Evolutionary conservation across 2,329 filamentous ascomycete genomes (phyloP).

Genomic region (Sclerotinia spermophila): DNA sequence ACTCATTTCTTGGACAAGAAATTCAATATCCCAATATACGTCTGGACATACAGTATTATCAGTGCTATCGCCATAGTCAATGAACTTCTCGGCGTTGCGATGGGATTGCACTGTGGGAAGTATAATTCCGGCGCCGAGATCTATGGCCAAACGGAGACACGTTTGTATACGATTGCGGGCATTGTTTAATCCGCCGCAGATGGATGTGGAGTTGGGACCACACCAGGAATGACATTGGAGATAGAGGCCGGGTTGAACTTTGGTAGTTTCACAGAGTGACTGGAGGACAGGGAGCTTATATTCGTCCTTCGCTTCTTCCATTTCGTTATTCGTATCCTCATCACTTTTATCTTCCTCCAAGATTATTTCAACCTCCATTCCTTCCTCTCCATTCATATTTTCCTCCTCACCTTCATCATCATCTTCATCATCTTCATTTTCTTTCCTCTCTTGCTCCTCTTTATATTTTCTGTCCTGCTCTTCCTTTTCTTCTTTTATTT

Average conservation of each 20-base stretch:
- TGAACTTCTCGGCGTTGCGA: constrained; percentile 14
- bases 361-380: fast-evolving
- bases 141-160: constrained; percentile 29
- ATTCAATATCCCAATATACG: constrained; percentile 24
- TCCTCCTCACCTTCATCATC: neutral
- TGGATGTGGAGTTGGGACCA: constrained; percentile 21
- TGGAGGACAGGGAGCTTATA: neutral
- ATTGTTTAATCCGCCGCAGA: constrained; percentile 30
- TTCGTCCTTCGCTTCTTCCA: neutral
- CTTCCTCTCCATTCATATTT: too few species aligned
- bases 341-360: neutral
- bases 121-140: constrained; percentile 27
- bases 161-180: constrained; percentile 29
- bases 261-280: constrained; percentile 21
- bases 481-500: neutral
- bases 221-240: constrained; percentile 29
- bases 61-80: neutral
- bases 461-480: neutral
- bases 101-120: constrained; percentile 24
- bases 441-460: neutral
- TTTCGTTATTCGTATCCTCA: neutral
- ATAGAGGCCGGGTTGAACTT: constrained; percentile 29
- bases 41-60: constrained; percentile 20
- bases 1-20: constrained; percentile 14
- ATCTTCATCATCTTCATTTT: neutral